Evolutionary conservation across 257 asterid species (phyloP), one percentile per base, ranked within the genome.

Genomic region (Ballota nigra): DNA sequence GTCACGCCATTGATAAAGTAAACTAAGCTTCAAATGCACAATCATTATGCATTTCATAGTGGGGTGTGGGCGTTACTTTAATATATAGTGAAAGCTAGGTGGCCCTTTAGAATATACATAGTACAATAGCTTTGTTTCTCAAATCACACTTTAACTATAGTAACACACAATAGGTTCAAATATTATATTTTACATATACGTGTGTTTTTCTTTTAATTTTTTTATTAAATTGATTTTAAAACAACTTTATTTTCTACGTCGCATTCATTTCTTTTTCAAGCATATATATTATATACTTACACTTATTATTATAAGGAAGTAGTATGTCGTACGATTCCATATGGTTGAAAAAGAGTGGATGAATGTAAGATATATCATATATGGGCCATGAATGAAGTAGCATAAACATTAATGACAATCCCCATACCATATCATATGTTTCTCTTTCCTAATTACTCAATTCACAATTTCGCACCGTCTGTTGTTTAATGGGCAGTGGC

Each of bases 351-450:
- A 3, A 13, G 6, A 15, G 52, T 61, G 62, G 6, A 7, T 13
- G 45, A 10, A 45, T 70, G 38, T 12, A 71, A 10, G 15, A 34
- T 41, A 62, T n/a, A n/a, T n/a, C n/a, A n/a, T n/a, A n/a, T n/a
- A 49, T 47, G 59, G 68, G 58, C 72, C 82, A 75, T 75, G 19
- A 60, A 34, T 76, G 71, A 76, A 69, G 64, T 62, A 24, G 67
- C 65, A 53, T 18, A 38, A 7, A 8, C 13, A 28, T 56, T 22
- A 36, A 33, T 3, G 3, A 26, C 29, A n/a, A n/a, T 26, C 3
- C 29, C 29, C 29, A 26, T 26, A 26, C 29, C 29, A 26, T 3
- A 1, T 26, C 29, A 26, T 26, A 26, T 26, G 3, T 26, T 26
- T 26, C 29, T 26, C 29, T 51, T 56, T 28, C 61, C 6, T 15